These are phyloP conservation scores for Fragaria ananassa DNA, from an alignment of 306 rosid genomes.

Conservation along the genomic window DNA sequence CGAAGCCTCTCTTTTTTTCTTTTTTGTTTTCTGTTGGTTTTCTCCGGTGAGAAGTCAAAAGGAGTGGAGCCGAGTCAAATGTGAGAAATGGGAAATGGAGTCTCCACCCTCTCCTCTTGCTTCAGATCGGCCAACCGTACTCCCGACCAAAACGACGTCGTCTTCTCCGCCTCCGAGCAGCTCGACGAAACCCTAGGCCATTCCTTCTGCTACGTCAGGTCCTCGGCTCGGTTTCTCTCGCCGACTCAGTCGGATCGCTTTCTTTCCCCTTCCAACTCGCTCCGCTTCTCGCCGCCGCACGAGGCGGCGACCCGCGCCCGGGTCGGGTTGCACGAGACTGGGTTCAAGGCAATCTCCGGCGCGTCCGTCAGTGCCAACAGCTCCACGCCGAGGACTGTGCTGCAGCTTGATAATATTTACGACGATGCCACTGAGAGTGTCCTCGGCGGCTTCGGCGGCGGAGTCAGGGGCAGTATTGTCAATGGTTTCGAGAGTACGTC, in stretches of 20 bases:
- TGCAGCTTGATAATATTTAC: conserved; percentile 49
- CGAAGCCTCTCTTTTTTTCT: too few relatives aligned
- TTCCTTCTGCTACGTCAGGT: conserved; percentile 89
- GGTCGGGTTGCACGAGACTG: conserved; percentile 51
- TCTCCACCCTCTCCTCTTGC: conserved; percentile 67
- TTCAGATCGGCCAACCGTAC: conserved; percentile 46
- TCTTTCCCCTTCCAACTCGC: conserved; percentile 71
- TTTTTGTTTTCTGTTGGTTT: neutral
- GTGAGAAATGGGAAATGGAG: conserved; percentile 81
- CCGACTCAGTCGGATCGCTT: conserved; percentile 85
- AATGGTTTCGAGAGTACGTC: conserved; percentile 88
- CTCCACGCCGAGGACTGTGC: conserved; percentile 72
- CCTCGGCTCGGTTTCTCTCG: conserved; percentile 77
- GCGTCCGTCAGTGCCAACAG: conserved; percentile 96
- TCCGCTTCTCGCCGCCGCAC: conserved; percentile 79
- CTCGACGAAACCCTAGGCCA: conserved; percentile 98
- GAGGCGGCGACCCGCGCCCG: conserved; percentile 27
- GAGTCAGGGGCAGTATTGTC: conserved; percentile 46
- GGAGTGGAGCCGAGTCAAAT: conserved; percentile 45
- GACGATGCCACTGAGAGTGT: conserved; percentile 49
- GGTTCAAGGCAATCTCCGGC: conserved; percentile 81
- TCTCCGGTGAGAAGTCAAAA: neutral
- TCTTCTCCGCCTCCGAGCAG: conserved; percentile 54
- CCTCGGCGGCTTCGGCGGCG: conserved; percentile 35
- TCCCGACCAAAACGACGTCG: conserved; percentile 31